Conservation (phyloP, 208 protist genomes). For the Leishmania turanica region DNA sequence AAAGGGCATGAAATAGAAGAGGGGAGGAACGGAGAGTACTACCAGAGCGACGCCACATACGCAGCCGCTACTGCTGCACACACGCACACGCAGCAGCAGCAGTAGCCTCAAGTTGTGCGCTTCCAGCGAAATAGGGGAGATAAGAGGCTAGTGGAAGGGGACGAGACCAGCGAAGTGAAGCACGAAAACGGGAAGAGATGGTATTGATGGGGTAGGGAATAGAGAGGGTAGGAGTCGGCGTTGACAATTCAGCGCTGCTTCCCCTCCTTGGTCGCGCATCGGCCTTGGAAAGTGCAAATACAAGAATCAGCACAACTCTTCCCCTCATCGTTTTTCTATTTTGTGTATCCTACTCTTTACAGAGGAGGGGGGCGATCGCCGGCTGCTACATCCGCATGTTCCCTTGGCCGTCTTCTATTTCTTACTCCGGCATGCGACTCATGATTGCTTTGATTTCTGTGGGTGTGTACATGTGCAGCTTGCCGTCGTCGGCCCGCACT, state of each 20-base stretch:
- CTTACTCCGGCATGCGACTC: constrained; percentile 52
- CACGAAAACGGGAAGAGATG: neutral
- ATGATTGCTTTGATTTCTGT: constrained; percentile 93
- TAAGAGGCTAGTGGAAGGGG: neutral
- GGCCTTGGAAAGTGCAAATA: neutral
- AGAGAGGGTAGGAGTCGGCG: neutral
- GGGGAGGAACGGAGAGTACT: neutral
- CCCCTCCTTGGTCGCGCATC: neutral
- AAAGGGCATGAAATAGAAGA: neutral
- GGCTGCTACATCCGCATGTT: neutral
- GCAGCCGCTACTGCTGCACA: neutral
- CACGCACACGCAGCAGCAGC: neutral
- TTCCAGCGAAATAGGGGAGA: neutral
- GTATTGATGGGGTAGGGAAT: neutral
- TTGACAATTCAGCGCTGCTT: neutral
- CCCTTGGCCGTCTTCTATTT: neutral
- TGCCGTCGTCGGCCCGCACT: constrained; percentile 73
- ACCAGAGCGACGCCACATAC: neutral
- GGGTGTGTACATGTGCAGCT: constrained; percentile 92
- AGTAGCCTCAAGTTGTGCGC: neutral
- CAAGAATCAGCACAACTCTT: neutral
- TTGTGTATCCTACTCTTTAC: neutral
- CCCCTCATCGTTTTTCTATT: neutral
- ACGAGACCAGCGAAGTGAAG: neutral
- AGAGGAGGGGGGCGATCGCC: neutral